These are phyloP conservation scores for Aspergillus ochraceus DNA, from an alignment of 2,329 filamentous ascomycete genomes.

Conservation along the genomic window DNA sequence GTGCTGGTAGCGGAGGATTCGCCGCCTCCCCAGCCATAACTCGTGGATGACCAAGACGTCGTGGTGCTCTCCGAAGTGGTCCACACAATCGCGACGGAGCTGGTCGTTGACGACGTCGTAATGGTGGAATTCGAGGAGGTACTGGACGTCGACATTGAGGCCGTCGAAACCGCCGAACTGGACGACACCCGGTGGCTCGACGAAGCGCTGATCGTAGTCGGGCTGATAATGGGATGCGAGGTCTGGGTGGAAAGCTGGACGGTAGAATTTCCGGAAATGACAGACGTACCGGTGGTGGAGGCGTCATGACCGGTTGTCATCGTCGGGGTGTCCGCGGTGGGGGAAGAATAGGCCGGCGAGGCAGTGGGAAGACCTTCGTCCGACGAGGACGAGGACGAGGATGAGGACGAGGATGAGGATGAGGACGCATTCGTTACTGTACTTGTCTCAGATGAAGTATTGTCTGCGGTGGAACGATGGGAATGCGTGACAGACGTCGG, in stretches of 20 bases:
- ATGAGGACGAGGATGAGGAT: not conserved
- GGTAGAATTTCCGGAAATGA: not conserved
- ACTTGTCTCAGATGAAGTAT: not conserved
- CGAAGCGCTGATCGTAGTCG: not conserved
- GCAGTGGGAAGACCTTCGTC: slow-evolving; percentile 1
- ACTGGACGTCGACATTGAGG: slow-evolving; percentile 2
- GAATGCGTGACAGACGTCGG: not conserved
- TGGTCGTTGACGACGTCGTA: slow-evolving; percentile 3
- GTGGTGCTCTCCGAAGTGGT: slow-evolving; percentile 8
- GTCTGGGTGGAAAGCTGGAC: not conserved
- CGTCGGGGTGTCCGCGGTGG: slow-evolving; percentile 11
- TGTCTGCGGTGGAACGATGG: slow-evolving; percentile 1
- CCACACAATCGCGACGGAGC: slow-evolving; percentile 1
- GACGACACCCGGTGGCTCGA: not conserved
- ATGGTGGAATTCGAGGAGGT: not conserved
- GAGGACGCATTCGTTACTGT: slow-evolving; percentile 8
- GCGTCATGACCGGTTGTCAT: slow-evolving; percentile 4
- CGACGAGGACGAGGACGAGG: slow-evolving; percentile 3
- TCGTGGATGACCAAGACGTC: slow-evolving; percentile 2
- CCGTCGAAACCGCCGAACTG: not conserved
- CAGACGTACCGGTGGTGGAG: slow-evolving; percentile 2
- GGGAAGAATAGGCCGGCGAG: slow-evolving; percentile 10
- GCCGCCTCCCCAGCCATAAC: slow-evolving; percentile 13
- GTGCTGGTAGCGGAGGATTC: slow-evolving; percentile 6
- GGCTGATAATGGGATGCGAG: not conserved